Conservation (phyloP, 176 grass and related monocot species). For the Cymbopogon citratus region DNA sequence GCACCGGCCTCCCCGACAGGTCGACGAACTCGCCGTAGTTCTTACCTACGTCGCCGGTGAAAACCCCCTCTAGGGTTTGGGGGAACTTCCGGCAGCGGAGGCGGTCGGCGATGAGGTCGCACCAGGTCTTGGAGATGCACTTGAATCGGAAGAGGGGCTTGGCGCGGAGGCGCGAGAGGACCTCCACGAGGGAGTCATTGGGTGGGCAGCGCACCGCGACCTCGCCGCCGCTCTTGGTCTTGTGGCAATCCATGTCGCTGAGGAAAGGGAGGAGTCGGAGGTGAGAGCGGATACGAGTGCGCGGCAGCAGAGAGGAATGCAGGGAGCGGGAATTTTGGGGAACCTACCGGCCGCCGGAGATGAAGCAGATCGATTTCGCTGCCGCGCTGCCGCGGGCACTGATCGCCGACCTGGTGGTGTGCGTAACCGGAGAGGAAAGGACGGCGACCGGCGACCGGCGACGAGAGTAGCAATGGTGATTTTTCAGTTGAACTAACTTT, state of each 20-base stretch:
- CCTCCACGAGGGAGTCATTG: neutral
- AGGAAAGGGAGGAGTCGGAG: no score
- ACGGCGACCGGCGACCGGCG: no score
- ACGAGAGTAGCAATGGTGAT: no score
- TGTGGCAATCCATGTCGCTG: no score
- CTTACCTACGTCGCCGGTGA: neutral
- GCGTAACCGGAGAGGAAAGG: no score
- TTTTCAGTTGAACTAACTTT: no score
- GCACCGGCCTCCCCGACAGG: neutral
- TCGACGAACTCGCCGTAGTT: neutral
- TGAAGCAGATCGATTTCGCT: neutral
- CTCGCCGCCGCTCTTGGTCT: no score
- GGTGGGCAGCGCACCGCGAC: neutral
- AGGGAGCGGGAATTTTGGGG: no score
- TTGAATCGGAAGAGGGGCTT: neutral
- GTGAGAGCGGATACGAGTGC: no score
- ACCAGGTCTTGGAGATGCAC: neutral
- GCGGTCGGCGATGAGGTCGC: neutral
- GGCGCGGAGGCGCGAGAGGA: neutral
- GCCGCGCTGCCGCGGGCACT: neutral
- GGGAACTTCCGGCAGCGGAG: neutral
- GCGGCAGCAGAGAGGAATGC: no score
- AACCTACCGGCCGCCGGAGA: no score
- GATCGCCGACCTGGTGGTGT: no score
- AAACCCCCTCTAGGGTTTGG: neutral